A percentile compares a stretch with the other conserved stretches of the same genome.
These are phyloP conservation scores for Wallacemonas sp. DNA, from an alignment of 208 protist species.

Conservation along the genomic window DNA sequence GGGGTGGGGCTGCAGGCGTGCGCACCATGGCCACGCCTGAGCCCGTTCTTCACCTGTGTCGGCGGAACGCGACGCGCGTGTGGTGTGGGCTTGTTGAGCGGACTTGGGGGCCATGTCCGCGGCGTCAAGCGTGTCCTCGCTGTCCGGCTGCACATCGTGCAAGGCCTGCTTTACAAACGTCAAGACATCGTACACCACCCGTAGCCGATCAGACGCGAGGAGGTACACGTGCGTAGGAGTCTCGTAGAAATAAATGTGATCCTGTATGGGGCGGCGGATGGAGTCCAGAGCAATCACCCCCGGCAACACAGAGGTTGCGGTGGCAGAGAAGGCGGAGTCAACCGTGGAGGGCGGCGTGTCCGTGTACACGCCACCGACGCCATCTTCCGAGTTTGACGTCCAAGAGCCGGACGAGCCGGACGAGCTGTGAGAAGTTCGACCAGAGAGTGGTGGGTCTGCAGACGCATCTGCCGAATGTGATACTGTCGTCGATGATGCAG, in stretches of 20 bases:
- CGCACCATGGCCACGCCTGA: not conserved
- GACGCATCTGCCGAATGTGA: no score
- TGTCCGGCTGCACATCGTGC: not conserved
- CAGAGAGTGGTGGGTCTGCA: no score
- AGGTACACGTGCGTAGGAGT: constrained; percentile 53
- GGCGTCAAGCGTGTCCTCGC: not conserved
- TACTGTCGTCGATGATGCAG: no score
- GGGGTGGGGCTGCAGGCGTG: constrained; percentile 3
- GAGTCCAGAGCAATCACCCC: not conserved
- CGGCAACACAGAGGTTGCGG: no score
- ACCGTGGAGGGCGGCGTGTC: no score
- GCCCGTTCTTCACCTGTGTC: not conserved
- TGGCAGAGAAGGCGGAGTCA: no score
- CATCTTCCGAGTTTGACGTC: no score
- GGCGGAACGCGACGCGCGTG: not conserved
- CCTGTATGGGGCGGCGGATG: constrained; percentile 22
- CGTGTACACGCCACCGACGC: no score
- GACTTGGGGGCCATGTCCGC: no score
- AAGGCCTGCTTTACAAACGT: constrained; percentile 17
- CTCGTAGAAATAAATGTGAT: constrained; percentile 54
- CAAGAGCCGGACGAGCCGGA: no score
- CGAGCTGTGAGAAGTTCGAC: no score
- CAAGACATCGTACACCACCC: constrained; percentile 22
- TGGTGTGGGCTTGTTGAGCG: not conserved
- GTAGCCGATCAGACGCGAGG: constrained; percentile 43